phyloP scores from a whole-genome alignment of 352 stramenopile genomes.

The Pythium biforme region DNA sequence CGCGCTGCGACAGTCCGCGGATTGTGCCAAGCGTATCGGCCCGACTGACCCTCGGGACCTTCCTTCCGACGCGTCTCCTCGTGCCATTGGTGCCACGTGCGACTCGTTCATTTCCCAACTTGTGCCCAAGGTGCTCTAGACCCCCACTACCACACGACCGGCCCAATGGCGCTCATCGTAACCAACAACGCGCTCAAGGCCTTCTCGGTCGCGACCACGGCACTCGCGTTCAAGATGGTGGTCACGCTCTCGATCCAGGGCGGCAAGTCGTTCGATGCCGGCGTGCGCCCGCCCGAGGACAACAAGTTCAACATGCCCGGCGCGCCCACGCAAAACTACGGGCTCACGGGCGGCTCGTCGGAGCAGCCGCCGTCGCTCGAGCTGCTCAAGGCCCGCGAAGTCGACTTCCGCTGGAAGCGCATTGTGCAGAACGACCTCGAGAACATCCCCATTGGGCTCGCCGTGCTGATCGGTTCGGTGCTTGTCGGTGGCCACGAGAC shows the following conservation, averaged over 20 bases:
- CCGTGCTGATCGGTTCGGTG: constrained; percentile 42
- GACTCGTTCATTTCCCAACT: not conserved
- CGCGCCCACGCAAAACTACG: constrained; percentile 38
- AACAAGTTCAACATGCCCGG: constrained; percentile 23
- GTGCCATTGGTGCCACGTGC: too few species aligned
- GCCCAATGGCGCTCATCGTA: constrained; percentile 8
- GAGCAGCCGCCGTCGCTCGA: constrained; percentile 21
- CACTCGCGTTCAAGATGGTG: constrained; percentile 26
- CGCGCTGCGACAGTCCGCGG: not conserved
- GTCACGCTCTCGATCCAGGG: constrained; percentile 31
- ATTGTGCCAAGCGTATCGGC: not conserved
- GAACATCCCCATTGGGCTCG: constrained; percentile 40
- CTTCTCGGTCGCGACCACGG: constrained; percentile 15
- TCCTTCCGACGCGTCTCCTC: not conserved
- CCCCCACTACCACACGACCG: not conserved
- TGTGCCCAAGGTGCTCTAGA: not conserved
- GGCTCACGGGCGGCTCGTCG: constrained; percentile 28
- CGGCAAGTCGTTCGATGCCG: constrained; percentile 37
- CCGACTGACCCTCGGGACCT: not conserved
- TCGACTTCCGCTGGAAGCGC: constrained; percentile 42
- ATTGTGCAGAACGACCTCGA: constrained; percentile 51
- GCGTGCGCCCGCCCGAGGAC: constrained; percentile 35
- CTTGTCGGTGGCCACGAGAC: constrained; percentile 40
- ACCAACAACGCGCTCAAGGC: constrained; percentile 20
- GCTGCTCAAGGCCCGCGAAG: constrained; percentile 27